Percentiles rank a stretch among this genome's conserved stretches.
These are phyloP conservation scores for Verbena officinalis DNA, from an alignment of 257 asterid genomes.

Conservation along the genomic window DNA sequence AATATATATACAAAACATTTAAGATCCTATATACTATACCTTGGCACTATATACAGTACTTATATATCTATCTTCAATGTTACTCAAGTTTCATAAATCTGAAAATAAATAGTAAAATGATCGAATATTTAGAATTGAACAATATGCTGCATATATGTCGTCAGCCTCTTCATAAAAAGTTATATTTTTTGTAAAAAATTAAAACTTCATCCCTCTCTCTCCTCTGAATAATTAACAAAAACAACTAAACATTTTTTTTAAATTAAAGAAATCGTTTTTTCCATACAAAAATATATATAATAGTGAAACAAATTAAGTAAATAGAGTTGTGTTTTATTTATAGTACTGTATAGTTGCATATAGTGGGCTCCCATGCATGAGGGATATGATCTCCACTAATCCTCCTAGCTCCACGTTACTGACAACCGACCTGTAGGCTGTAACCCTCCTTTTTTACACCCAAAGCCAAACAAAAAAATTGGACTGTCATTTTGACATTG, in stretches of 20 bases:
- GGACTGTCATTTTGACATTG: too few relatives aligned
- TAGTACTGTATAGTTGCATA: neutral
- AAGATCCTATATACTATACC: constrained; percentile 9
- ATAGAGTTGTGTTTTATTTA: neutral
- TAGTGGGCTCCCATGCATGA: constrained; percentile 64
- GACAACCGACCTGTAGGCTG: constrained; percentile 10
- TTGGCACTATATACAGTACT: constrained; percentile 14
- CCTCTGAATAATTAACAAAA: too few relatives aligned
- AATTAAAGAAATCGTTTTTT: neutral
- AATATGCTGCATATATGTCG: too few relatives aligned
- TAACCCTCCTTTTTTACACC: neutral
- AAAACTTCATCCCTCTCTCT: too few relatives aligned
- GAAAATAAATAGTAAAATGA: neutral
- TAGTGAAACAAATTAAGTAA: constrained; percentile 20
- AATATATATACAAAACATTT: constrained; percentile 12
- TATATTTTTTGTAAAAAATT: too few relatives aligned
- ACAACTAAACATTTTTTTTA: too few relatives aligned
- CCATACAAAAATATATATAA: too few relatives aligned
- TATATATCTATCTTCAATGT: constrained; percentile 38
- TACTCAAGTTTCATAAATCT: constrained; percentile 24
- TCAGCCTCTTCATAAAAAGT: too few relatives aligned
- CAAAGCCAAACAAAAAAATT: too few relatives aligned
- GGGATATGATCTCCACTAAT: constrained; percentile 46
- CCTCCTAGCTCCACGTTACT: constrained; percentile 30
- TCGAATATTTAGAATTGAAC: too few relatives aligned